A percentile compares a stretch with the other conserved stretches of the same genome.
These are phyloP conservation scores for Lyophyllum atratum DNA, from an alignment of 768 basidiomycete species.

Conservation along the genomic window DNA sequence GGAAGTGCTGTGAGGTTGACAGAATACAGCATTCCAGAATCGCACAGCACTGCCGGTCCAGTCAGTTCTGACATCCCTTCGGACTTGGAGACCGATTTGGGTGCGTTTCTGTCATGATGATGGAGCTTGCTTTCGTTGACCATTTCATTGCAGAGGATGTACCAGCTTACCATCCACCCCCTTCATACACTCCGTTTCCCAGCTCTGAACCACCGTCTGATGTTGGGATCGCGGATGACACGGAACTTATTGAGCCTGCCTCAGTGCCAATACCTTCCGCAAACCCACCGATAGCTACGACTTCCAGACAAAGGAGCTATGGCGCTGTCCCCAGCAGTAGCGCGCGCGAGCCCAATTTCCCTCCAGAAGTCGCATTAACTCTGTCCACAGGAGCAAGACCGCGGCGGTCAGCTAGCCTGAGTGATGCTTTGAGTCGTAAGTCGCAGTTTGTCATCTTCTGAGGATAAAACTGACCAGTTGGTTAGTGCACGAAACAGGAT, in stretches of 20 bases:
- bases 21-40: conserved; percentile 18
- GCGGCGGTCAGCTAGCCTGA: conserved; percentile 76
- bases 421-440: conserved; percentile 55
- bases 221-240: conserved; percentile 27
- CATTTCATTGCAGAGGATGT: conserved; percentile 20
- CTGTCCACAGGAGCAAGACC: conserved; percentile 55
- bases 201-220: conserved; percentile 13
- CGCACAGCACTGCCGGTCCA: conserved; percentile 41
- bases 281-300: conserved; percentile 19
- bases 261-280: conserved; percentile 24
- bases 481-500: conserved; percentile 33
- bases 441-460: conserved; percentile 11
- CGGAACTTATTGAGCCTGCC: conserved; percentile 32
- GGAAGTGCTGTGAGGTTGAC: conserved; percentile 7
- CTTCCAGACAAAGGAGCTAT: conserved; percentile 27
- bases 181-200: conserved; percentile 24
- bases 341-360: conserved; percentile 13
- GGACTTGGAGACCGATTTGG: conserved; percentile 41
- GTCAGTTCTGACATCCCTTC: conserved; percentile 28
- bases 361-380: conserved; percentile 26
- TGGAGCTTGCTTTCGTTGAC: neutral
- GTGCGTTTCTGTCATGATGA: conserved; percentile 21
- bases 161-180: conserved; percentile 2
- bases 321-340: conserved; percentile 26
- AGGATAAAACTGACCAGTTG: conserved; percentile 1